phyloP scores from a whole-genome alignment of 2,329 filamentous ascomycete species.

The Blastomyces emzantsi region DNA sequence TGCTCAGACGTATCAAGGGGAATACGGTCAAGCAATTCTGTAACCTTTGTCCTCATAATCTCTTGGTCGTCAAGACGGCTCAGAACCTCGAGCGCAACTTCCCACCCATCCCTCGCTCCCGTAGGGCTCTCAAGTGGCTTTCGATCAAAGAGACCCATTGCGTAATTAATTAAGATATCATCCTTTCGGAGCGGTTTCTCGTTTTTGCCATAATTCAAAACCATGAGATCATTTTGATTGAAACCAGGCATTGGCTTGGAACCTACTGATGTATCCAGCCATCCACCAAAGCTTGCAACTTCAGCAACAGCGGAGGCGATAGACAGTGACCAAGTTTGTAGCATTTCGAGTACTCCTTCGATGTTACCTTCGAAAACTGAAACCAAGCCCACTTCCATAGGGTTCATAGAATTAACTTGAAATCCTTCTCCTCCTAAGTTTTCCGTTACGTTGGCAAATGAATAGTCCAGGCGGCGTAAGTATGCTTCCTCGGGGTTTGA shows the following conservation, averaged over 20 bases:
- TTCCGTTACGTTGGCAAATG: slow-evolving; percentile 57
- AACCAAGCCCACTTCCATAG: slow-evolving; percentile 71
- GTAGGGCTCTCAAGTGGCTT: slow-evolving; percentile 27
- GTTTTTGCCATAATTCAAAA: slow-evolving; percentile 61
- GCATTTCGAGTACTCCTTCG: slow-evolving; percentile 62
- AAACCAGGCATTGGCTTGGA: slow-evolving; percentile 56
- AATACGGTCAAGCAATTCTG: slow-evolving; percentile 64
- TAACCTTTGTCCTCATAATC: slow-evolving; percentile 63
- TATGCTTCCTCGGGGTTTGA: slow-evolving; percentile 57
- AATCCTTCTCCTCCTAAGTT: slow-evolving; percentile 56
- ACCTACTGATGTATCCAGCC: slow-evolving; percentile 58
- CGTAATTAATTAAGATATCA: slow-evolving; percentile 67
- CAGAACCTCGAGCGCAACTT: slow-evolving; percentile 74
- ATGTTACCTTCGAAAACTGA: slow-evolving; percentile 75
- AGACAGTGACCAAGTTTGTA: slow-evolving; percentile 72
- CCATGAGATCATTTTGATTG: slow-evolving; percentile 74
- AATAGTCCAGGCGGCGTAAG: slow-evolving; percentile 59
- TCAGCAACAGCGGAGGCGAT: slow-evolving; percentile 72
- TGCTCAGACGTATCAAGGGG: slow-evolving; percentile 59
- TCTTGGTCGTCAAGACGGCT: slow-evolving; percentile 68
- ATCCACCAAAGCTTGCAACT: slow-evolving; percentile 71
- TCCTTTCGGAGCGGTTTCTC: slow-evolving; percentile 64
- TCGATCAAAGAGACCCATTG: slow-evolving; percentile 48
- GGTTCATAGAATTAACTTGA: slow-evolving; percentile 63
- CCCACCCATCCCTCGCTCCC: slow-evolving; percentile 64